A percentile compares a stretch with the other conserved stretches of the same genome.
These are phyloP conservation scores for Triangularia setosa DNA, from an alignment of 2,329 filamentous ascomycete genomes.

Conservation along the genomic window DNA sequence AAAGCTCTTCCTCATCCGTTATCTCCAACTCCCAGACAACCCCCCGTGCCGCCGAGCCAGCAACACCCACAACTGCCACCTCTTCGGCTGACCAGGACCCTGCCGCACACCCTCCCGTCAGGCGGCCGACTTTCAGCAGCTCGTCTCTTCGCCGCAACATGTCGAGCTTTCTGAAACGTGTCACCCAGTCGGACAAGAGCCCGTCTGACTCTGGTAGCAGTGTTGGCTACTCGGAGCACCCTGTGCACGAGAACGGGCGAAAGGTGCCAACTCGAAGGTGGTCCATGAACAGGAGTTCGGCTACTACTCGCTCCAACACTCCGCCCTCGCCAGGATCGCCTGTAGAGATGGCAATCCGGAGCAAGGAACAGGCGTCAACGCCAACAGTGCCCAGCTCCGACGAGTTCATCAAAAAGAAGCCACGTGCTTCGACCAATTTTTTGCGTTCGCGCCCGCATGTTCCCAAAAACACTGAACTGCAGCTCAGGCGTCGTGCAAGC, in stretches of 20 bases:
- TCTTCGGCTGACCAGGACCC: slow-evolving; percentile 27
- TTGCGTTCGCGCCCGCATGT: slow-evolving; percentile 43
- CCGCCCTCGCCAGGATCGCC: slow-evolving; percentile 49
- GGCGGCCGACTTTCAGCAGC: slow-evolving; percentile 41
- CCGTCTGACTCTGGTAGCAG: slow-evolving; percentile 20
- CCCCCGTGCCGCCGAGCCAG: slow-evolving; percentile 2
- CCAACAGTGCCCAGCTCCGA: slow-evolving; percentile 38
- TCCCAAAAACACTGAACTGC: slow-evolving; percentile 17
- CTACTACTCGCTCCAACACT: slow-evolving; percentile 45
- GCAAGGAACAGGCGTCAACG: slow-evolving; percentile 24
- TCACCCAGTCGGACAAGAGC: slow-evolving; percentile 32
- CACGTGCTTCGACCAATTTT: slow-evolving; percentile 49
- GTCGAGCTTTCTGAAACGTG: slow-evolving; percentile 47
- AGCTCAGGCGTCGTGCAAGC: slow-evolving; percentile 39
- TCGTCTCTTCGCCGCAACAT: slow-evolving; percentile 47
- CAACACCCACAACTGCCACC: slow-evolving; percentile 11
- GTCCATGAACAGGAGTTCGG: slow-evolving; percentile 44
- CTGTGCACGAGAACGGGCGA: slow-evolving; percentile 26
- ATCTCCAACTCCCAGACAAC: slow-evolving; percentile 3
- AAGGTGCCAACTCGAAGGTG: slow-evolving; percentile 38
- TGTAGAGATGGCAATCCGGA: slow-evolving; percentile 38
- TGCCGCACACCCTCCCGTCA: slow-evolving; percentile 32
- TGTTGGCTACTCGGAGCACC: slow-evolving; percentile 27
- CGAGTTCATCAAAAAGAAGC: slow-evolving; percentile 50
- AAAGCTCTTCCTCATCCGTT: slow-evolving; percentile 7